Conservation (phyloP, 768 basidiomycete species). For the Rhodotorula toruloides region DNA sequence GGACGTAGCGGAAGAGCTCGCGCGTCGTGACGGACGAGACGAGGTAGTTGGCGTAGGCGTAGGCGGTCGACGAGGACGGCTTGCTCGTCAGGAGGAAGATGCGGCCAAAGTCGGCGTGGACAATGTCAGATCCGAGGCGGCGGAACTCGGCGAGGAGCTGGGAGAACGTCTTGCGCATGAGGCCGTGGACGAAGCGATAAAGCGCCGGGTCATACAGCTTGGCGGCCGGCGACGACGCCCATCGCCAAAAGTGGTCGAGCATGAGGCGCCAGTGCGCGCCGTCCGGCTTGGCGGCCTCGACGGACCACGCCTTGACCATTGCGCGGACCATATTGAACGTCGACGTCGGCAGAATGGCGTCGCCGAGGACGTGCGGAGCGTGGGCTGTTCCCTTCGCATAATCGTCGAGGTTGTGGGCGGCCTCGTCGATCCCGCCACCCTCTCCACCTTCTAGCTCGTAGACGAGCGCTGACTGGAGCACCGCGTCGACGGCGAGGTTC, state of each 20-base stretch:
- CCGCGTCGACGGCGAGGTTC: conserved; percentile 88
- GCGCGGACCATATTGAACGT: conserved; percentile 76
- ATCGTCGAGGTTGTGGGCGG: conserved; percentile 82
- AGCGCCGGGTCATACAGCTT: conserved; percentile 87
- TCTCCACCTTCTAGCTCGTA: conserved; percentile 84
- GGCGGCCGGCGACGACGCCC: conserved; percentile 80
- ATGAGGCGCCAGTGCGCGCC: conserved; percentile 44
- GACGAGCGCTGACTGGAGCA: conserved; percentile 86
- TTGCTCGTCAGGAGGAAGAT: conserved; percentile 90
- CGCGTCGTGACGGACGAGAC: conserved; percentile 86
- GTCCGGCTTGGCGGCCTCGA: conserved; percentile 62
- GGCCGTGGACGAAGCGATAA: conserved; percentile 84
- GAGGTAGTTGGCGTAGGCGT: conserved; percentile 93
- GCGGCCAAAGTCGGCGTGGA: conserved; percentile 87
- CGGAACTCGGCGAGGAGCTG: conserved; percentile 95
- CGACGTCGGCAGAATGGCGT: conserved; percentile 78
- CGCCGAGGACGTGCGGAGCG: conserved; percentile 75
- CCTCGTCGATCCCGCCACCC: conserved; percentile 70
- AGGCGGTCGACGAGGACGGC: conserved; percentile 81
- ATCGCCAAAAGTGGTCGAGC: conserved; percentile 95
- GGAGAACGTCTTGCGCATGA: conserved; percentile 97
- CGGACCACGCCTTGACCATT: conserved; percentile 85
- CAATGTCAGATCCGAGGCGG: conserved; percentile 82
- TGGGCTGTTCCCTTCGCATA: conserved; percentile 60
- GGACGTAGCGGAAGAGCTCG: conserved; percentile 90